Base-by-base conservation (phyloP, 345 rosid species). In the Brassica rapa region DNA sequence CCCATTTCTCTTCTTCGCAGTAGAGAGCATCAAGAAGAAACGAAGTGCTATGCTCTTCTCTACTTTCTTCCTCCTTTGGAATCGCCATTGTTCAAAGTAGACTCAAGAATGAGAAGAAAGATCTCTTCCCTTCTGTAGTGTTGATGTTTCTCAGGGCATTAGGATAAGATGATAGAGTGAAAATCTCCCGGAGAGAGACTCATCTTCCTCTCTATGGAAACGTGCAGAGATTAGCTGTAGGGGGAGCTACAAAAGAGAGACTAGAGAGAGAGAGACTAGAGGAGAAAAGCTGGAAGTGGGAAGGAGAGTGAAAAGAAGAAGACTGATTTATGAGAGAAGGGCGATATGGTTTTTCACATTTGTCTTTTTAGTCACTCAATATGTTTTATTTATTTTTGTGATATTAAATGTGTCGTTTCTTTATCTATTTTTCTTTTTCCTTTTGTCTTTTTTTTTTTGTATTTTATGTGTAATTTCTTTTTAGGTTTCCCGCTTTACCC, bases 61-160 rank as follows among this genome's bases (percentile, higher is more conserved):
- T 51, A n/a, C 56, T 0, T 51, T 51, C 56, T 1, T 51, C 56
- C 56, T 51, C 56, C 56, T 51, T 51, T n/a, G 8, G 21, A 5
- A 2, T 51, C 8, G 94, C 88, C 98, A 93, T 82, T 76, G 73
- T 81, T 16, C 10, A 6, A 77, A 76, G 53, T 87, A 78, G 82
- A 68, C 16, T 10, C 83, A 70, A 74, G 68, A 65, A 65, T 39
- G 74, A 16, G 78, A 86, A 81, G 89, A 86, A n/a, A 80, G 82
- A 74, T 49, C 25, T 55, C 84, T 74, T 70, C 66, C 37, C 0
- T 32, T 32, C 37, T 32, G 37, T 32, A 6, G 37, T 71, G 46
- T 15, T 33, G 68, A 21, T 7, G 51, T 5, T 71, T 64, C 41
- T 80, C 68, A 81, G 77, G 29, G 73, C 61, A 70, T 75, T 75